phyloP scores from a whole-genome alignment of 1,284 basidiomycete genomes.

The Hemileia vastatrix region DNA sequence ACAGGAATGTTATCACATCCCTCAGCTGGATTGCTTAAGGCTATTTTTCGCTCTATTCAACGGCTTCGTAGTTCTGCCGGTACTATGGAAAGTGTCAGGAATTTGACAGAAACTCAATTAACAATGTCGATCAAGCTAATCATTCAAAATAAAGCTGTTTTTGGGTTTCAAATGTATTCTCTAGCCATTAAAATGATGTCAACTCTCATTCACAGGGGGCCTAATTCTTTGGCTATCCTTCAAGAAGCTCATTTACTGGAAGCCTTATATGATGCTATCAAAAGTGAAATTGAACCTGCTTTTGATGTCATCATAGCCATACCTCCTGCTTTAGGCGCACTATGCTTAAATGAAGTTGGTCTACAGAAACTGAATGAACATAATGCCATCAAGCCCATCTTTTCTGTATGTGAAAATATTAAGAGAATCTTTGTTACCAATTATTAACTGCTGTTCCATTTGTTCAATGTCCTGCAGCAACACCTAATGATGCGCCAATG shows the following conservation, averaged over 20 bases:
- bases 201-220: slow-evolving; percentile 97
- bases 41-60: slow-evolving; percentile 82
- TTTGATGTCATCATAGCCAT: slow-evolving; percentile 83
- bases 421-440: slow-evolving; percentile 80
- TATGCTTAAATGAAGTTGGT: slow-evolving; percentile 86
- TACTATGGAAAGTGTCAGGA: slow-evolving; percentile 86
- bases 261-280: slow-evolving; percentile 73
- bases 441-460: slow-evolving; percentile 67
- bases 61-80: slow-evolving; percentile 94
- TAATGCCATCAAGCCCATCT: slow-evolving; percentile 68
- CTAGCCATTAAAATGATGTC: slow-evolving; percentile 92
- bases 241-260: slow-evolving; percentile 88
- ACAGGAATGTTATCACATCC: too few relatives aligned
- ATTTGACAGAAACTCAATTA: slow-evolving; percentile 82
- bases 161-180: slow-evolving; percentile 76
- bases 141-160: slow-evolving; percentile 66
- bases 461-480: slow-evolving; percentile 47
- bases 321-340: slow-evolving; percentile 85
- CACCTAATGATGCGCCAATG: slow-evolving; percentile 63
- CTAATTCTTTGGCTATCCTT: slow-evolving; percentile 80
- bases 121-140: slow-evolving; percentile 78
- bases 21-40: slow-evolving; percentile 72
- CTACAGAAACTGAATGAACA: slow-evolving; percentile 67
- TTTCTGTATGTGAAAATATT: slow-evolving; percentile 79
- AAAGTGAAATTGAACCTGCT: slow-evolving; percentile 72